Evolutionary conservation across 2,329 filamentous ascomycete genomes (phyloP).

Genomic region (Fusarium sacchari): DNA sequence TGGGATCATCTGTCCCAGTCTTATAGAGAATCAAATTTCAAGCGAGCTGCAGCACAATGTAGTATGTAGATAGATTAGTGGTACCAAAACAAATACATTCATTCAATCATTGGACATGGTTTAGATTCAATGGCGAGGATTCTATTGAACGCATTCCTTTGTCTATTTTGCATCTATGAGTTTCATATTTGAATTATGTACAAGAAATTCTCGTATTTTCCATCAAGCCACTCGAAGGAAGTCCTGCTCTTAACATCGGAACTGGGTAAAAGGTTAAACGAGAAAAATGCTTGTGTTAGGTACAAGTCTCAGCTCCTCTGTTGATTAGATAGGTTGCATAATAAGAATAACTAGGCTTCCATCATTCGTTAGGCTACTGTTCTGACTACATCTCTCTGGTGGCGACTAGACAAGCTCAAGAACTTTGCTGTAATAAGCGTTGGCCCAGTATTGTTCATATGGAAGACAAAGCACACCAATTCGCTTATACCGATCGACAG

Average conservation of each 20-base stretch:
- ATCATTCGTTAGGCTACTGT: neutral
- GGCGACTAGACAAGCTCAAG: neutral
- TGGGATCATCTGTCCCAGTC: too few species aligned
- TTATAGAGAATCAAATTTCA: neutral
- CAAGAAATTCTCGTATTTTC: neutral
- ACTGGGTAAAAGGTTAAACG: too few species aligned
- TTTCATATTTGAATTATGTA: neutral
- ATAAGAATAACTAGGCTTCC: neutral
- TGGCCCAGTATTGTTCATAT: neutral
- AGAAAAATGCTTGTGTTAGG: neutral
- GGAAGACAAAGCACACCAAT: neutral
- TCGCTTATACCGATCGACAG: neutral
- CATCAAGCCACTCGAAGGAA: neutral
- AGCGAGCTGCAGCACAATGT: neutral
- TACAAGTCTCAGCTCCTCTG: neutral
- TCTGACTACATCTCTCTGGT: neutral
- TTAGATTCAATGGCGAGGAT: neutral
- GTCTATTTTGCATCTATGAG: neutral
- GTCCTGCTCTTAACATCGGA: neutral
- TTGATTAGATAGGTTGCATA: neutral
- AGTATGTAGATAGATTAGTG: neutral
- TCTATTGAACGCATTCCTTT: too few species aligned
- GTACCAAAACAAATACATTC: neutral
- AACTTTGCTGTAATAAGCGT: neutral
- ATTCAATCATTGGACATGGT: neutral